Evolutionary conservation across 2,329 filamentous ascomycete species (phyloP).

Genomic region (Emergomyces africanus): DNA sequence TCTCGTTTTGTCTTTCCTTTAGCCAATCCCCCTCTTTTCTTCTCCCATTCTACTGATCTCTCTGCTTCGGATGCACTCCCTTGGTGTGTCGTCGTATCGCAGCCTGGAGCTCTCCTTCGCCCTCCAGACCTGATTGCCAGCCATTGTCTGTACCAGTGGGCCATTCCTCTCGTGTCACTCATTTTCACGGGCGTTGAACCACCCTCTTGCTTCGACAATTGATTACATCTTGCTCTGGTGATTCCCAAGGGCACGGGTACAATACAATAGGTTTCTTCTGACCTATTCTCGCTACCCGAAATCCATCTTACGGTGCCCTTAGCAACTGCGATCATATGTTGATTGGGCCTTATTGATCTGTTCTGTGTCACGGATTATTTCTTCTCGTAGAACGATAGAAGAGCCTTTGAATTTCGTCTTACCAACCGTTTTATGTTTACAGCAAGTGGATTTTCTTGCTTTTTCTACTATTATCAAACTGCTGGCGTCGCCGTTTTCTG

Average conservation of each 20-base stretch:
- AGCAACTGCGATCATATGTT: neutral
- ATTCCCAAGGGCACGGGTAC: neutral
- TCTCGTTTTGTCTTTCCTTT: slow-evolving; percentile 3
- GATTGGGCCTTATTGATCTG: neutral
- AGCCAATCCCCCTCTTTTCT: neutral
- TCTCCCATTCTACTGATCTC: neutral
- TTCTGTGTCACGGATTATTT: neutral
- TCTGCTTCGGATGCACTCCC: slow-evolving; percentile 4
- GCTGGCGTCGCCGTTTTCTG: neutral
- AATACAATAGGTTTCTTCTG: neutral
- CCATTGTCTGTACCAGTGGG: neutral
- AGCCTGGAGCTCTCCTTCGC: slow-evolving; percentile 9
- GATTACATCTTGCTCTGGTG: neutral
- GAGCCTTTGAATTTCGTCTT: neutral
- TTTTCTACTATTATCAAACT: neutral
- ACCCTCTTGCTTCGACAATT: neutral
- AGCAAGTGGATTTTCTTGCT: neutral
- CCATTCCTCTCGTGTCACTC: neutral
- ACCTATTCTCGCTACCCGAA: no score
- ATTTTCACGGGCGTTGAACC: neutral
- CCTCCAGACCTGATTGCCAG: slow-evolving; percentile 2
- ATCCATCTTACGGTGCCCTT: neutral
- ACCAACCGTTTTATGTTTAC: neutral
- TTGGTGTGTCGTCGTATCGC: slow-evolving; percentile 6
- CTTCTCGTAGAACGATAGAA: slow-evolving; percentile 3